These are phyloP conservation scores for Bjerkandera adusta DNA, from an alignment of 1,284 basidiomycete species.

Conservation along the genomic window DNA sequence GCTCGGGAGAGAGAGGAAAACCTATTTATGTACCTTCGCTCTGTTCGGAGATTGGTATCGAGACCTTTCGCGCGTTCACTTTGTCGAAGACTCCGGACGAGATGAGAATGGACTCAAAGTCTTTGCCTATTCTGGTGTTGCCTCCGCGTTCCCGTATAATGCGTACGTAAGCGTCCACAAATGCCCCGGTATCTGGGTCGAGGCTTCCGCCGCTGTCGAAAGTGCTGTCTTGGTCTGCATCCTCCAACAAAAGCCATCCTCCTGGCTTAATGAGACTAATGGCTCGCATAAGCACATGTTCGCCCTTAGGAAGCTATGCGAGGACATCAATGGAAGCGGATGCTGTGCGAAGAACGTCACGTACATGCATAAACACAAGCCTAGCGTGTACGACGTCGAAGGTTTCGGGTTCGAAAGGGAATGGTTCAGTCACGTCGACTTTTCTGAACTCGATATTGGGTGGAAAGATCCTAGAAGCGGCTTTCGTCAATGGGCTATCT, in stretches of 20 bases:
- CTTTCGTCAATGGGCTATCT: too few species aligned
- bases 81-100: not conserved
- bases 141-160: slow-evolving; percentile 5
- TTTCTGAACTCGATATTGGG: slow-evolving; percentile 22
- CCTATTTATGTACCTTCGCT: slow-evolving; percentile 3
- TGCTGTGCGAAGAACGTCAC: slow-evolving; percentile 24
- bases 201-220: slow-evolving; percentile 5
- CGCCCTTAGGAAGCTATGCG: slow-evolving; percentile 12
- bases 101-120: not conserved
- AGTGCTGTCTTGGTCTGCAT: slow-evolving; percentile 12
- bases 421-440: slow-evolving; percentile 16
- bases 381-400: slow-evolving; percentile 27
- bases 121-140: slow-evolving; percentile 7
- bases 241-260: slow-evolving; percentile 14
- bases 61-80: slow-evolving; percentile 1
- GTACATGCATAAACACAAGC: slow-evolving; percentile 23
- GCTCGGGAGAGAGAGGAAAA: not conserved
- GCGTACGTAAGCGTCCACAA: slow-evolving; percentile 2
- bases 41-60: slow-evolving; percentile 1
- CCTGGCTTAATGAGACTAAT: slow-evolving; percentile 11
- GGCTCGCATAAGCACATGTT: slow-evolving; percentile 2
- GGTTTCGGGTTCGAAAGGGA: slow-evolving; percentile 14
- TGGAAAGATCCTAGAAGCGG: too few species aligned
- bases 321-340: slow-evolving; percentile 22
- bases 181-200: slow-evolving; percentile 5